phyloP scores from a whole-genome alignment of 805 yeast species.

The Yamadazyma sp. region DNA sequence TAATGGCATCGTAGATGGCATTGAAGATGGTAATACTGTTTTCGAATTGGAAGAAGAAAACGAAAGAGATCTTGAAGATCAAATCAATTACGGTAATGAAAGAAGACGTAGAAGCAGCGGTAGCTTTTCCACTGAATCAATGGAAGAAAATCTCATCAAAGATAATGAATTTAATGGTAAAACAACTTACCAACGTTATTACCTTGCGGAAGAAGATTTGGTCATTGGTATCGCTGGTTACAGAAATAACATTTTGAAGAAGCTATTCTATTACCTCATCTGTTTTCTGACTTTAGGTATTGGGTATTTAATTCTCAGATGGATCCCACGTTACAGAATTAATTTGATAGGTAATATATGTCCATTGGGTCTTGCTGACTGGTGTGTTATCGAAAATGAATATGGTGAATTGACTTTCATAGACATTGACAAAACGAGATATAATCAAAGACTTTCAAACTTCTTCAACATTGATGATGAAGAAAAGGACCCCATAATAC shows the following conservation, averaged over 20 bases:
- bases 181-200: constrained; percentile 68
- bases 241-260: constrained; percentile 46
- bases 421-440: constrained; percentile 55
- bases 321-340: constrained; percentile 81
- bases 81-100: constrained; percentile 10
- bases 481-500: constrained; percentile 51
- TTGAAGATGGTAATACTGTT: constrained; percentile 6
- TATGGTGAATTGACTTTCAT: constrained; percentile 77
- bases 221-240: constrained; percentile 95
- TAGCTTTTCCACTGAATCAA: constrained; percentile 3
- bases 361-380: constrained; percentile 79
- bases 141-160: constrained; percentile 12
- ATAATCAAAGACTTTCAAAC: constrained; percentile 69
- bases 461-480: constrained; percentile 45
- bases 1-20: constrained; percentile 4
- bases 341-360: constrained; percentile 59
- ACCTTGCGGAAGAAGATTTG: constrained; percentile 92
- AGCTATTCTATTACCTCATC: constrained; percentile 47
- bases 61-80: constrained; percentile 7
- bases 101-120: constrained; percentile 13
- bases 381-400: constrained; percentile 93
- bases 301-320: constrained; percentile 68
- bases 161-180: constrained; percentile 15
- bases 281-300: constrained; percentile 67
- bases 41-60: not conserved